Conservation (phyloP, 2,329 filamentous ascomycete species). For the Apiospora pterosperma region DNA sequence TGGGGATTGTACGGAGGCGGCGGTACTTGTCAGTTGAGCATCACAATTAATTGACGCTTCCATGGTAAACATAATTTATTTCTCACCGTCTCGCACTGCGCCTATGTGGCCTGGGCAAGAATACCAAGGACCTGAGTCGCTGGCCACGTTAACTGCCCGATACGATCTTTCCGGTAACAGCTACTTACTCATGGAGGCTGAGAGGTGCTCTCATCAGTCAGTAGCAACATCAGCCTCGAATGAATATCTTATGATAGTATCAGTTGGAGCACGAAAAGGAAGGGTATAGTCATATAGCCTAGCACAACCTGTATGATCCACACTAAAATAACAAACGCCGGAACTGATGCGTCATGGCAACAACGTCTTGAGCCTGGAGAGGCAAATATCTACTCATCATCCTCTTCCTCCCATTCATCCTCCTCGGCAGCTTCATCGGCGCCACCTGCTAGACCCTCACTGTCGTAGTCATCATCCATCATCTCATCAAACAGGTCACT, state of each 20-base stretch:
- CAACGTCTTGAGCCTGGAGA: neutral
- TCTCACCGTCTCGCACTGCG: too few relatives aligned
- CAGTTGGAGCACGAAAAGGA: neutral
- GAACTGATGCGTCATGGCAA: neutral
- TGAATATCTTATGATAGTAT: neutral
- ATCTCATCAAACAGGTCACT: constrained; percentile 34
- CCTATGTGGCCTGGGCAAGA: too few relatives aligned
- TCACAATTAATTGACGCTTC: too few relatives aligned
- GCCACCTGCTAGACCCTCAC: constrained; percentile 47
- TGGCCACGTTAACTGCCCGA: too few relatives aligned
- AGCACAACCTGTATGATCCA: neutral
- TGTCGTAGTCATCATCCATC: constrained; percentile 50
- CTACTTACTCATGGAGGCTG: too few relatives aligned
- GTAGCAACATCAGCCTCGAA: too few relatives aligned
- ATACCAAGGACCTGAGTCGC: too few relatives aligned
- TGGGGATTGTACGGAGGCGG: neutral
- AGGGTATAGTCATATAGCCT: constrained; percentile 3
- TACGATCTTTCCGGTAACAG: too few relatives aligned
- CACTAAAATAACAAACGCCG: neutral
- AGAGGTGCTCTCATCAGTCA: too few relatives aligned
- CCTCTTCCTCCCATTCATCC: constrained; percentile 45
- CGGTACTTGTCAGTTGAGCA: neutral
- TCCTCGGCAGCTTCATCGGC: constrained; percentile 48
- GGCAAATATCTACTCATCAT: constrained; percentile 31
- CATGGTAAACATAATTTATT: too few relatives aligned